Base-by-base conservation (phyloP, 2,329 filamentous ascomycete species). In the Fusarium foetens region DNA sequence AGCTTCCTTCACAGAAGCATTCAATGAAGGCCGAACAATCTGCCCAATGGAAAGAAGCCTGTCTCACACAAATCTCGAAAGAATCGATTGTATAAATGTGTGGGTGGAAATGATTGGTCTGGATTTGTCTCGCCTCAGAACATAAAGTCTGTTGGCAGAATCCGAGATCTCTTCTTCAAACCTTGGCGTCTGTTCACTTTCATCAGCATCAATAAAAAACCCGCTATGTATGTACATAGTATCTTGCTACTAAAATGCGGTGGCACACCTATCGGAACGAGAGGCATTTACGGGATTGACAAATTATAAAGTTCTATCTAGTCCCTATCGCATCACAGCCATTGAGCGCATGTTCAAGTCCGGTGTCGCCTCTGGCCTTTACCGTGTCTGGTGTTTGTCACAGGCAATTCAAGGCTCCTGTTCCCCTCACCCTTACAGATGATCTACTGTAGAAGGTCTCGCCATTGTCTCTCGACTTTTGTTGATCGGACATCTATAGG, bases 381-480 rank as follows among this genome's bases (percentile, higher is more conserved):
- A n/a, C 49, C 45, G 19, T 51, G 38, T 51, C 41, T 64, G 66
- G 48, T 45, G n/a, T 52, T 67, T 29, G 45, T 48, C 43, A n/a
- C 38, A 39, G 46, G 25, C 53, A 52, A 54, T 66, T 46, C 57
- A 55, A 48, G 38, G 59, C 43, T 70, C 43, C 58, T 60, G 42
- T 39, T 53, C 41, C 55, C 51, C 58, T 75, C 64, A 39, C 60
- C 61, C 16, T 51, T 54, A 49, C 27, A 62, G 51, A 59, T 62
- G 53, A 55, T 63, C 60, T 52, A 49, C 21, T 23, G 46, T 49
- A 45, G 58, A 71, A 70, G 63, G 67, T 74, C 74, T 76, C 75
- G 69, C 75, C 73, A 76, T 76, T 66, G 31, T 70, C 55, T 51
- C 71, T 68, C 27, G 62, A 41, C 53, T 63, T 71, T 66, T 74